Evolutionary conservation across 1,284 basidiomycete species (phyloP), one percentile per base, ranked within the genome.

Genomic region (Moniliophthora roreri): DNA sequence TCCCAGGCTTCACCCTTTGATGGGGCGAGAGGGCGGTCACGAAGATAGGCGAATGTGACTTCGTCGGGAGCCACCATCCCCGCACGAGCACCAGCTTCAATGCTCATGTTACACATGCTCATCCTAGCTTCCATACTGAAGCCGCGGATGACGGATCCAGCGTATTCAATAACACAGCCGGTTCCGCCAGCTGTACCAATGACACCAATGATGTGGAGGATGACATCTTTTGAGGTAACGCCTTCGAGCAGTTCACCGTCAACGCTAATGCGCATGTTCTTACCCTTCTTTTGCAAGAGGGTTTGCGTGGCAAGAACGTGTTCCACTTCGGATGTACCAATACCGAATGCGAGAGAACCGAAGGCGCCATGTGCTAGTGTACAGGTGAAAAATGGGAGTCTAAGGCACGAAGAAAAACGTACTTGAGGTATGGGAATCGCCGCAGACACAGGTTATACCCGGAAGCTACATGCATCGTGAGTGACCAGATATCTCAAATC

Each of bases 71-170:
- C 95, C 58, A 98, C 84, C 93, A 98, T 95, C 53, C 95, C 95
- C 5, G 93, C 93, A 63, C 95, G 85, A 58, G 95, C 95, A 66
- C 95, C 95, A 55, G 87, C 95, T 72, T 98, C 95, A 68, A 98
- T 97, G 58, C 92, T 94, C 95, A 98, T 98, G 76, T 98, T 98
- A 74, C 94, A 97, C 61, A 94, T 93, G 62, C 92, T 95, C 94
- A 97, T 97, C 48, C 94, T 85, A 37, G 91, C 93, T 69, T 98
- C 95, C 93, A 97, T 95, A 65, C 89, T 93, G 66, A 97, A 89
- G 13, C 81, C 81, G 55, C 93, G 91, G 72, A 98, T 93, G 51
- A 95, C 91, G 1, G 90, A 91, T 7, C 95, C 95, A 48, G 93
- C 88, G 66, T 91, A 98, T 72, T 98, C 95, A 67, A 98, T 95